phyloP scores from a whole-genome alignment of 176 grass and related monocot genomes.

The Oropetium thomaeum region DNA sequence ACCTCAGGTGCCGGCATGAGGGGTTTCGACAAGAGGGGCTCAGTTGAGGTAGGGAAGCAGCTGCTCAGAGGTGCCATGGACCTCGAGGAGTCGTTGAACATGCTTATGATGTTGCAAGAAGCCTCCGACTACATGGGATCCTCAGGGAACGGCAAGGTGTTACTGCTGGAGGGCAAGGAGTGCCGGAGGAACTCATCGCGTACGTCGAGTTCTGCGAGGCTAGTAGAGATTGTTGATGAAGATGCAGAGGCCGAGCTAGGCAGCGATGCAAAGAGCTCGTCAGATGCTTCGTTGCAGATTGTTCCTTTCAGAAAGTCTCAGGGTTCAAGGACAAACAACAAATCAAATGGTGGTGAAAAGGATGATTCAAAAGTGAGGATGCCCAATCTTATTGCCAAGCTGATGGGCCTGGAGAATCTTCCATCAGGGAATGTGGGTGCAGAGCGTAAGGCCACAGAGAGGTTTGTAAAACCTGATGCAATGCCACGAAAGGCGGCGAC shows the following conservation, averaged over 20 bases:
- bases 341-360: slow-evolving; percentile 21
- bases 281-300: slow-evolving; percentile 42
- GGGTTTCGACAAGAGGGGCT: slow-evolving; percentile 21
- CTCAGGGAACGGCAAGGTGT: slow-evolving; percentile 49
- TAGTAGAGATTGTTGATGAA: slow-evolving; percentile 42
- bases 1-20: not conserved
- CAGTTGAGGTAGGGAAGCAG: slow-evolving; percentile 47
- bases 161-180: slow-evolving; percentile 69
- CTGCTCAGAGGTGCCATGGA: slow-evolving; percentile 71
- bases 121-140: slow-evolving; percentile 65
- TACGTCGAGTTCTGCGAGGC: slow-evolving; percentile 20
- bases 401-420: slow-evolving; percentile 90
- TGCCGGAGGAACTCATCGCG: slow-evolving; percentile 18
- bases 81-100: slow-evolving; percentile 75
- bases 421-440: slow-evolving; percentile 35
- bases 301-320: slow-evolving; percentile 41
- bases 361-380: slow-evolving; percentile 60
- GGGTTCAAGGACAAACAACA: slow-evolving; percentile 18
- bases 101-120: slow-evolving; percentile 87
- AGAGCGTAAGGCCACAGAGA: slow-evolving; percentile 38
- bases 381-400: slow-evolving; percentile 77
- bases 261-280: slow-evolving; percentile 16
- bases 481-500: slow-evolving; percentile 27
- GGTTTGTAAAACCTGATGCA: slow-evolving; percentile 48
- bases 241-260: slow-evolving; percentile 15